These are phyloP conservation scores for Hypholoma sublateritium DNA, from an alignment of 768 basidiomycete species.

Conservation along the genomic window DNA sequence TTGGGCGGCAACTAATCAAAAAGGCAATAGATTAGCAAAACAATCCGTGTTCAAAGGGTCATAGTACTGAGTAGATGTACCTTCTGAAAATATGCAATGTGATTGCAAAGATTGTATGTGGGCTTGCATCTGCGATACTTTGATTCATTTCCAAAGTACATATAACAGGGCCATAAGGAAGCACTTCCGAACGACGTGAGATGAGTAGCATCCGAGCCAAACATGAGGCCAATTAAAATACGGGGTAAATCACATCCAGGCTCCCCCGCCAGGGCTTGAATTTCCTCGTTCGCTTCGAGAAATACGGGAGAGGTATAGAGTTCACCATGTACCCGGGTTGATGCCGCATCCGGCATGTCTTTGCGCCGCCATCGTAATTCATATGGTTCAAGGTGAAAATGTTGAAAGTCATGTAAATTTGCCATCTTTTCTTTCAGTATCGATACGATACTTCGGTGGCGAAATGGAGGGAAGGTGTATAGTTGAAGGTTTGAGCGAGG, in stretches of 20 bases:
- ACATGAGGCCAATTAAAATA: background rate
- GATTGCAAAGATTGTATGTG: background rate
- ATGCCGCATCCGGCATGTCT: too few relatives aligned
- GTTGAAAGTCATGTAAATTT: too few relatives aligned
- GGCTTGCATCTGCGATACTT: background rate
- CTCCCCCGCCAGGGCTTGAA: background rate
- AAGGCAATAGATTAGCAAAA: background rate
- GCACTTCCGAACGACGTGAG: background rate
- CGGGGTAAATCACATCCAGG: background rate
- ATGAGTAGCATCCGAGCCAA: background rate
- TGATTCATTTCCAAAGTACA: background rate
- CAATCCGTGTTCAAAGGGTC: too few relatives aligned
- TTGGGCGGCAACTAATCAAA: background rate
- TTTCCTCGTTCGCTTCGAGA: background rate
- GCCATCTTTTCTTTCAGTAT: too few relatives aligned
- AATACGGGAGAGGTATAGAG: too few relatives aligned
- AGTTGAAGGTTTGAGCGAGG: too few relatives aligned
- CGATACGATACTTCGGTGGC: too few relatives aligned
- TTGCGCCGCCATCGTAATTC: too few relatives aligned
- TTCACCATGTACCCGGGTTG: too few relatives aligned
- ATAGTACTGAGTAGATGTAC: too few relatives aligned
- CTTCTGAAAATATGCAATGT: background rate
- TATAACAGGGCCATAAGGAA: background rate
- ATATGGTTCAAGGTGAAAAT: too few relatives aligned
- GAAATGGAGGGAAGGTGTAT: too few relatives aligned